A percentile compares a stretch with the other conserved stretches of the same genome.
These are phyloP conservation scores for Sporisorium iseilematis-ciliati DNA, from an alignment of 1,284 basidiomycete genomes.

Conservation along the genomic window DNA sequence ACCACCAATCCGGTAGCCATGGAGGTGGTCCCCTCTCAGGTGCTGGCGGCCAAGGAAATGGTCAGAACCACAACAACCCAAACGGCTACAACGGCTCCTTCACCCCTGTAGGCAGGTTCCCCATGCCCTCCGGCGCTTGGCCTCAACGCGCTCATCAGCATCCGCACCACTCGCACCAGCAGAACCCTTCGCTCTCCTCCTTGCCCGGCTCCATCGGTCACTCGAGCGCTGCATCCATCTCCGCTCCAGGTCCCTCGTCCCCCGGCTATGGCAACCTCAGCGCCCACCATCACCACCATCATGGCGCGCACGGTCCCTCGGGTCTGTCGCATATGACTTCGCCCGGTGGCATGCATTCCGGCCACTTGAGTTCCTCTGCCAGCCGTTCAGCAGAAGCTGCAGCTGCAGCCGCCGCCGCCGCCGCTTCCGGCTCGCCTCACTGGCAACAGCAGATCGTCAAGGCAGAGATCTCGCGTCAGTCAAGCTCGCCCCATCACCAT, in stretches of 20 bases:
- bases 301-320: conserved; percentile 52
- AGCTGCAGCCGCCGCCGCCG: conserved; percentile 36
- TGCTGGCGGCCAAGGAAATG: conserved; percentile 32
- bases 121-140: conserved; percentile 46
- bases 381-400: conserved; percentile 36
- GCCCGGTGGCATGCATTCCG: conserved; percentile 51
- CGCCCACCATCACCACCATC: conserved; percentile 56
- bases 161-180: conserved; percentile 57
- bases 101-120: conserved; percentile 49
- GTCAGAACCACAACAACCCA: conserved; percentile 31
- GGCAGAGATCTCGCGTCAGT: conserved; percentile 72
- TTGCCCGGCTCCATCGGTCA: conserved; percentile 59
- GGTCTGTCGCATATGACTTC: conserved; percentile 56
- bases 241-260: conserved; percentile 54
- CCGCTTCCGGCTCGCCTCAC: conserved; percentile 54
- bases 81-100: conserved; percentile 48
- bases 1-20: conserved; percentile 50
- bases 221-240: conserved; percentile 45
- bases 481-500: conserved; percentile 74
- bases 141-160: conserved; percentile 48
- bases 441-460: conserved; percentile 68
- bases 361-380: conserved; percentile 38
- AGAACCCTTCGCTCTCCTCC: conserved; percentile 63
- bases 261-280: conserved; percentile 52
- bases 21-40: conserved; percentile 45